Conservation (phyloP, 2,329 filamentous ascomycete species). For the Canariomyces notabilis region DNA sequence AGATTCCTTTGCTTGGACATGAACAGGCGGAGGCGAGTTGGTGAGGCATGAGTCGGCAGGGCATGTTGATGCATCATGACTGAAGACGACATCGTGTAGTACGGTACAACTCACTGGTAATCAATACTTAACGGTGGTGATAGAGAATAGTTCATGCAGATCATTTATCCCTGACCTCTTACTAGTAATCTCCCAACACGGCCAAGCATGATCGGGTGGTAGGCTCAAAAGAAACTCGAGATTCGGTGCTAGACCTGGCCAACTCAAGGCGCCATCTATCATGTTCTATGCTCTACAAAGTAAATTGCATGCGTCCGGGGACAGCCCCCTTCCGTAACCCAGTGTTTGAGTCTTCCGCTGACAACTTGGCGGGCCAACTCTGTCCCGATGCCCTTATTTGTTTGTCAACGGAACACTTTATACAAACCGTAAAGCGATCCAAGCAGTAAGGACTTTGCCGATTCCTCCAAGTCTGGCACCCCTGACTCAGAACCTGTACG, state of each 20-base stretch:
- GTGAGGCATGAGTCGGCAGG: too few species aligned
- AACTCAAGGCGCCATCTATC: constrained; percentile 10
- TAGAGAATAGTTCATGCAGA: too few species aligned
- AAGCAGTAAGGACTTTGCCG: not conserved
- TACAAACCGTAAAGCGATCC: not conserved
- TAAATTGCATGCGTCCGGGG: not conserved
- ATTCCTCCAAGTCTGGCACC: not conserved
- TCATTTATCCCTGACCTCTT: too few species aligned
- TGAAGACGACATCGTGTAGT: too few species aligned
- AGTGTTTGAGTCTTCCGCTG: not conserved
- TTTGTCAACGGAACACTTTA: not conserved
- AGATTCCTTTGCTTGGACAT: too few species aligned
- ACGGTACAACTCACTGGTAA: too few species aligned
- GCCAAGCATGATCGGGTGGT: not conserved
- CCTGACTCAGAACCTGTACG: not conserved
- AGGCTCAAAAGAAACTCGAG: not conserved
- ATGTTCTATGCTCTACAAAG: constrained; percentile 19
- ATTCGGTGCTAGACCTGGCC: not conserved
- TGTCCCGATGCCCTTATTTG: not conserved
- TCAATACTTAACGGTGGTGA: too few species aligned
- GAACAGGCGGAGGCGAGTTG: too few species aligned
- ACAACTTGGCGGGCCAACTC: not conserved
- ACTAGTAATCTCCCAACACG: too few species aligned
- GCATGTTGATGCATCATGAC: too few species aligned
- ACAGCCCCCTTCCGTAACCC: not conserved